Percentiles rank a stretch among this genome's conserved stretches.
Evolutionary conservation across 106 monocot genomes (phyloP).

Genomic region (Dendrobium catenatum): DNA sequence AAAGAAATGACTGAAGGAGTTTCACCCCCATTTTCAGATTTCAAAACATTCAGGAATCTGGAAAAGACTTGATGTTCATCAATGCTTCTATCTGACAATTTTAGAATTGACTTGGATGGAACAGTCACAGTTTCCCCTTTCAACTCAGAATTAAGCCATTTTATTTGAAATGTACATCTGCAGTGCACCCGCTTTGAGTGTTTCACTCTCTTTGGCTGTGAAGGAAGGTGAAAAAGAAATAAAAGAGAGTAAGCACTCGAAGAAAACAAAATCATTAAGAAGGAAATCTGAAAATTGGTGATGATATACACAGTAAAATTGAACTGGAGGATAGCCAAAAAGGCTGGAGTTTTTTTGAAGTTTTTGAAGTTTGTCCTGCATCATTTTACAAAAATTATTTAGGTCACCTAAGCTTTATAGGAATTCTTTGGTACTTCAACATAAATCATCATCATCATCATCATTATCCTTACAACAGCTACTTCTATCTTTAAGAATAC

Average conservation of each 20-base stretch:
- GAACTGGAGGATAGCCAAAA: not conserved
- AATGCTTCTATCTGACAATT: constrained; percentile 34
- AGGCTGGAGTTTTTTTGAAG: not conserved
- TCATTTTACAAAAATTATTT: not conserved
- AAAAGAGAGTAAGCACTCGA: not conserved
- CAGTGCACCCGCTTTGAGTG: constrained; percentile 54
- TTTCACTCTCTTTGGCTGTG: constrained; percentile 38
- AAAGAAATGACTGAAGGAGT: constrained; percentile 16
- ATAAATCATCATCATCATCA: constrained; percentile 3
- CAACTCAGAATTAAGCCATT: constrained; percentile 34
- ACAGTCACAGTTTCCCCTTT: constrained; percentile 27
- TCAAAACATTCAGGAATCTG: constrained; percentile 30
- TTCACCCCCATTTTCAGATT: constrained; percentile 10
- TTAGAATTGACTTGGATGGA: constrained; percentile 42
- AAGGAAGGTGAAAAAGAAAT: not conserved
- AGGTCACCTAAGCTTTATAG: not conserved
- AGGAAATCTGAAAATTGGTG: not conserved
- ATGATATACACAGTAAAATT: not conserved
- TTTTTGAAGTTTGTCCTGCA: not conserved
- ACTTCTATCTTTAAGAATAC: not conserved
- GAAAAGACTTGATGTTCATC: constrained; percentile 28
- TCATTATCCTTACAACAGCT: not conserved
- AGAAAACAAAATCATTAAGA: not conserved
- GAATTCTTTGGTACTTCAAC: not conserved
- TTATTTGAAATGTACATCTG: constrained; percentile 60